Evolutionary conservation across 169 alveolate species (phyloP).

Genomic region (Babesia ovata): DNA sequence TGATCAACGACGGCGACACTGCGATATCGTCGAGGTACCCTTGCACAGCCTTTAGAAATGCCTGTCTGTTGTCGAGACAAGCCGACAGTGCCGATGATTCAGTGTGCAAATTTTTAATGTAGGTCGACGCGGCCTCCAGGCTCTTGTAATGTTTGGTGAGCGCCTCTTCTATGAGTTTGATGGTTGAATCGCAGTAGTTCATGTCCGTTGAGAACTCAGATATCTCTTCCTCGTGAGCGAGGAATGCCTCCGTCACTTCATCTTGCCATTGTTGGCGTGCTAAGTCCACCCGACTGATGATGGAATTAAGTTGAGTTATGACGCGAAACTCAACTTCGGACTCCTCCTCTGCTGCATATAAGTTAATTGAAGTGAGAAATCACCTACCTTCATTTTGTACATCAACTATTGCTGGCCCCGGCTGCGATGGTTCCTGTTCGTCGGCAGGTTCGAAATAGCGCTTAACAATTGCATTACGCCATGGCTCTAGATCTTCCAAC

Average conservation of each 20-base stretch:
- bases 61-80: slow-evolving; percentile 67
- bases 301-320: not conserved
- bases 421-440: not conserved
- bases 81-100: slow-evolving; percentile 66
- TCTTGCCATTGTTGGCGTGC: slow-evolving; percentile 57
- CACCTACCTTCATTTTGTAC: not conserved
- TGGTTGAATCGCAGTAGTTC: slow-evolving; percentile 65
- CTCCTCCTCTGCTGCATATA: slow-evolving; percentile 3
- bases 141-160: slow-evolving; percentile 64
- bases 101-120: slow-evolving; percentile 65
- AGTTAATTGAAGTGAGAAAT: not conserved
- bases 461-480: slow-evolving; percentile 6
- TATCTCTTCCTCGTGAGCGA: slow-evolving; percentile 63
- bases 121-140: slow-evolving; percentile 61
- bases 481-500: slow-evolving; percentile 44
- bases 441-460: slow-evolving; percentile 19
- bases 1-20: slow-evolving; percentile 69
- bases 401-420: not conserved
- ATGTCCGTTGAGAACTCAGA: slow-evolving; percentile 58
- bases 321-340: not conserved
- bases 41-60: slow-evolving; percentile 64
- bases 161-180: slow-evolving; percentile 58
- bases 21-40: slow-evolving; percentile 66
- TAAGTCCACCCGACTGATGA: slow-evolving; percentile 33
- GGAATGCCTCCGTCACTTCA: slow-evolving; percentile 55